A percentile compares a stretch with the other conserved stretches of the same genome.
phyloP scores from a whole-genome alignment of 2,329 filamentous ascomycete genomes.

The Ceratocystis cacaofunesta region DNA sequence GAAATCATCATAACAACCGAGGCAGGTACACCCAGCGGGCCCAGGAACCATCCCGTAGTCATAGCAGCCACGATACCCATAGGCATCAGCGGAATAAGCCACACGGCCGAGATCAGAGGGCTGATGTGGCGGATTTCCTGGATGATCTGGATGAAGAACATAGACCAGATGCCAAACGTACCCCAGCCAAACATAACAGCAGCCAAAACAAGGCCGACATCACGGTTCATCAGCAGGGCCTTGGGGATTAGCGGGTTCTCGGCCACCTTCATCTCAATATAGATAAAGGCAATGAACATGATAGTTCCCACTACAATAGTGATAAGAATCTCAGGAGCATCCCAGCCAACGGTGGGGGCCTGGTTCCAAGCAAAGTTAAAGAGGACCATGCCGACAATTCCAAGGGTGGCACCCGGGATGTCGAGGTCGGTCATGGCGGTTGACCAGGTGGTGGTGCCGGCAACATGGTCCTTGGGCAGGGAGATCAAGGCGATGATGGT shows the following conservation, averaged over 20 bases:
- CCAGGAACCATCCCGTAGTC: slow-evolving; percentile 29
- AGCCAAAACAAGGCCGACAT: slow-evolving; percentile 30
- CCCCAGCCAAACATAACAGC: slow-evolving; percentile 40
- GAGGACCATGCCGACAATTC: slow-evolving; percentile 41
- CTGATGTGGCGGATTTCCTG: slow-evolving; percentile 29
- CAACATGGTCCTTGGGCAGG: slow-evolving; percentile 23
- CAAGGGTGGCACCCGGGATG: slow-evolving; percentile 28
- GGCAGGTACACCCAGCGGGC: slow-evolving; percentile 25
- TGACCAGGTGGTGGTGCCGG: background rate
- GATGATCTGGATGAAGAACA: slow-evolving; percentile 37
- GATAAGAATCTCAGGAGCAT: slow-evolving; percentile 38
- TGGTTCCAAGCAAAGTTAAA: slow-evolving; percentile 57
- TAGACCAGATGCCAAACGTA: slow-evolving; percentile 39
- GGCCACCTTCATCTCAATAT: slow-evolving; percentile 35
- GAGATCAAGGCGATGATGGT: slow-evolving; percentile 23
- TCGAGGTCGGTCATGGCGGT: slow-evolving; percentile 23
- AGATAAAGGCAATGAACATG: slow-evolving; percentile 40
- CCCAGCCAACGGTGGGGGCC: slow-evolving; percentile 45
- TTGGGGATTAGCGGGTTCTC: slow-evolving; percentile 41
- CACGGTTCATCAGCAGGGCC: slow-evolving; percentile 28
- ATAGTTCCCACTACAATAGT: slow-evolving; percentile 42
- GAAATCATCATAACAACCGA: slow-evolving; percentile 31
- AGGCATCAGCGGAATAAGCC: slow-evolving; percentile 31
- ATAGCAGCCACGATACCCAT: slow-evolving; percentile 32
- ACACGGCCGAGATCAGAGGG: slow-evolving; percentile 31